Percentiles rank a stretch among this genome's conserved stretches.
Evolutionary conservation across 1,284 basidiomycete species (phyloP).

Genomic region (Mycena citricolor): DNA sequence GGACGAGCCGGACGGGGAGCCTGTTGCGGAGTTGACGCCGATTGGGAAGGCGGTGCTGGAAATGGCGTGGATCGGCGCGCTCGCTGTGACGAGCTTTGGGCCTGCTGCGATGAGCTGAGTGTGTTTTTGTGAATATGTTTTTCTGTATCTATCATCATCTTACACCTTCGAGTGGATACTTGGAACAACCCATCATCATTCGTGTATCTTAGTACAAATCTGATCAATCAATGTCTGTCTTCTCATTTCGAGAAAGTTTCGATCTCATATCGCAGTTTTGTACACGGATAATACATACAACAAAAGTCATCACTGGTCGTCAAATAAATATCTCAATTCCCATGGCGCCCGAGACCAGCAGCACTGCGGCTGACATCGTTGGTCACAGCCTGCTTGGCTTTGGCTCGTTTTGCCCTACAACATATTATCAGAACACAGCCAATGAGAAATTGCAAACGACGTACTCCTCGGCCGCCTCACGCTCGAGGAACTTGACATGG

Average conservation of each 20-base stretch:
- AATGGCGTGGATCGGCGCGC: conserved; percentile 78
- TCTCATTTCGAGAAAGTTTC: no score
- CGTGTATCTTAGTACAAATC: no score
- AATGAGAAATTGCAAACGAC: conserved; percentile 26
- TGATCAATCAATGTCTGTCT: no score
- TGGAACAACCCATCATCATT: no score
- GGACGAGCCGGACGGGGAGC: conserved; percentile 28
- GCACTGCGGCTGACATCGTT: conserved; percentile 56
- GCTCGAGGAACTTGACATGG: conserved; percentile 53
- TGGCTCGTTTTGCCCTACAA: conserved; percentile 51
- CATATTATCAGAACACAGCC: background rate
- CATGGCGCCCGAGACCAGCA: conserved; percentile 46
- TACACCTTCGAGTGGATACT: no score
- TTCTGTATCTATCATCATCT: no score
- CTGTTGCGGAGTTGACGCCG: conserved; percentile 53
- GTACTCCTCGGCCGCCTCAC: conserved; percentile 57
- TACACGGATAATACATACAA: no score
- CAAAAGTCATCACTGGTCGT: no score
- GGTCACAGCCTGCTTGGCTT: conserved; percentile 56
- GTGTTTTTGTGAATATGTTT: no score
- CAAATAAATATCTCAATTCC: no score
- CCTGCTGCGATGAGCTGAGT: conserved; percentile 20
- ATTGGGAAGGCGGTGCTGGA: conserved; percentile 76
- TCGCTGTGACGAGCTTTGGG: conserved; percentile 72
- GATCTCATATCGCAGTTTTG: no score